A percentile compares a stretch with the other conserved stretches of the same genome.
Conservation (phyloP, 179 eudicot species). For the Dionaea muscipula region DNA sequence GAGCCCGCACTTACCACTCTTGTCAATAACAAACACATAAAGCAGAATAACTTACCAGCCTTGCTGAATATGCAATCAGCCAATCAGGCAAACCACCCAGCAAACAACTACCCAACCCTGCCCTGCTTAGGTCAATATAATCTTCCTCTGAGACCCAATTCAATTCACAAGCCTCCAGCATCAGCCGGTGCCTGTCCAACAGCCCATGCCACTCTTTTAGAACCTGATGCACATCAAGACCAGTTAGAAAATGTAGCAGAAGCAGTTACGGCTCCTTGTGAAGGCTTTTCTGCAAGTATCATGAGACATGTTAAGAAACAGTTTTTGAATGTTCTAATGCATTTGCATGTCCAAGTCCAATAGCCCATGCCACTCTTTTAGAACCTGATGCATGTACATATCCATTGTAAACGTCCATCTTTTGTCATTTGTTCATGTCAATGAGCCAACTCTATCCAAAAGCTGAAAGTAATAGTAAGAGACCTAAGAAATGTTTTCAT, state of each 20-base stretch:
- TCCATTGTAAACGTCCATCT: too few relatives aligned
- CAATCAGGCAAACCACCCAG: slow-evolving; percentile 95
- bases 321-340: too few relatives aligned
- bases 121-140: slow-evolving; percentile 81
- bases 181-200: slow-evolving; percentile 61
- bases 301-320: too few relatives aligned
- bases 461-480: too few relatives aligned
- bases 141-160: slow-evolving; percentile 93
- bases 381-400: slow-evolving; percentile 43
- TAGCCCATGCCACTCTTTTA: slow-evolving; percentile 82
- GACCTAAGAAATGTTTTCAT: too few relatives aligned
- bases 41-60: slow-evolving; percentile 41
- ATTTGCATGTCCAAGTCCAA: too few relatives aligned
- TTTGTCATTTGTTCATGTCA: too few relatives aligned
- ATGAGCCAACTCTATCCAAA: too few relatives aligned
- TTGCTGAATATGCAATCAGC: slow-evolving; percentile 93
- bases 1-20: not conserved
- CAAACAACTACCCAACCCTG: slow-evolving; percentile 90
- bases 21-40: slow-evolving; percentile 1
- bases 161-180: slow-evolving; percentile 82
- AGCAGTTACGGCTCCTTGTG: not conserved
- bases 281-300: too few relatives aligned
- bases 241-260: slow-evolving; percentile 1
- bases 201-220: slow-evolving; percentile 82
- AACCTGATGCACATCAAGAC: slow-evolving; percentile 30